Conservation (phyloP, 352 stramenopile species). For the Pythium angustatum region DNA sequence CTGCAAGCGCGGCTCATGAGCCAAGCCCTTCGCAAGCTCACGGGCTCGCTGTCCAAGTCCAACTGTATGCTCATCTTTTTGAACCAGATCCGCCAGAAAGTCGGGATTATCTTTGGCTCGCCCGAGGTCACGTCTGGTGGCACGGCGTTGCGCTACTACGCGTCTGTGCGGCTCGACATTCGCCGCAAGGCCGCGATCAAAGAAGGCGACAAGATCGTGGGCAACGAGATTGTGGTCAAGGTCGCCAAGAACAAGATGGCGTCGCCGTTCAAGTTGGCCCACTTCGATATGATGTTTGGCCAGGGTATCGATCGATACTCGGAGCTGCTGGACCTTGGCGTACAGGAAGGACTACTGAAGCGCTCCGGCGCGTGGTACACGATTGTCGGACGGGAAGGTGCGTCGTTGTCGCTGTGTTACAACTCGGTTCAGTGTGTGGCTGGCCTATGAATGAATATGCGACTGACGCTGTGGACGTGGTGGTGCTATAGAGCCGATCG, state of each 20-base stretch:
- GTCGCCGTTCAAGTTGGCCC: slow-evolving; percentile 94
- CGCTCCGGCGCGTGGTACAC: slow-evolving; percentile 82
- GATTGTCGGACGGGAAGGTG: slow-evolving; percentile 61
- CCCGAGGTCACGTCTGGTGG: slow-evolving; percentile 96
- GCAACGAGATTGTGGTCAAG: slow-evolving; percentile 98
- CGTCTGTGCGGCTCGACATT: slow-evolving; percentile 95
- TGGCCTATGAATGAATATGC: too few relatives aligned
- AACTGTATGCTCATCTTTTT: slow-evolving; percentile 98
- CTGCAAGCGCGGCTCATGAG: slow-evolving; percentile 97
- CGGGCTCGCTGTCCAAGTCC: slow-evolving; percentile 92
- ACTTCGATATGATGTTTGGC: slow-evolving; percentile 98
- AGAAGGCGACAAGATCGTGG: slow-evolving; percentile 89
- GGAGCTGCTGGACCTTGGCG: slow-evolving; percentile 79
- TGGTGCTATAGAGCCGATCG: slow-evolving; percentile 68
- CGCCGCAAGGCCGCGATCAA: slow-evolving; percentile 93
- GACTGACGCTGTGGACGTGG: background rate
- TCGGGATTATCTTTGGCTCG: slow-evolving; percentile 97
- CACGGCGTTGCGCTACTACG: slow-evolving; percentile 85
- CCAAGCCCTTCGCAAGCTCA: slow-evolving; percentile 97
- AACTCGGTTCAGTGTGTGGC: too few relatives aligned
- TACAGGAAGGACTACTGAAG: slow-evolving; percentile 75
- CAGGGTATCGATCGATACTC: slow-evolving; percentile 93
- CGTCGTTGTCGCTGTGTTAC: slow-evolving; percentile 6
- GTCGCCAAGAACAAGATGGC: slow-evolving; percentile 99
- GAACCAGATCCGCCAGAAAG: slow-evolving; percentile 98